These are phyloP conservation scores for Cnidoscolus chayamansa DNA, from an alignment of 441 rosid genomes.

Conservation along the genomic window DNA sequence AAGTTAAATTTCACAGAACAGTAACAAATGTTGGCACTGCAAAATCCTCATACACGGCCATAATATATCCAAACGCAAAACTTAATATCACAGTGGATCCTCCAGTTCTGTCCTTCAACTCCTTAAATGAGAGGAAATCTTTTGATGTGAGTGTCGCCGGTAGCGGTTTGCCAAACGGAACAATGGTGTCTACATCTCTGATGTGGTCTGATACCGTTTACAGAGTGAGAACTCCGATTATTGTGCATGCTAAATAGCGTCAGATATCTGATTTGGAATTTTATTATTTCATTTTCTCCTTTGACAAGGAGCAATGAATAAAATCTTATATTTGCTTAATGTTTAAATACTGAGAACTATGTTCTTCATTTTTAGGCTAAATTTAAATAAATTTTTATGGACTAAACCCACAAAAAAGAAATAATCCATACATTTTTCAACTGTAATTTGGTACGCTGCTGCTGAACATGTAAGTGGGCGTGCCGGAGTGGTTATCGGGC, in stretches of 20 bases:
- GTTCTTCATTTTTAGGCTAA: too few relatives aligned
- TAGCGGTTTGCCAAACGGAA: background rate
- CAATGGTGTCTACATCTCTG: slow-evolving; percentile 27
- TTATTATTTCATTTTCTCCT: too few relatives aligned
- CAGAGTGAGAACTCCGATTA: slow-evolving; percentile 36
- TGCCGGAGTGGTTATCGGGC: slow-evolving; percentile 81
- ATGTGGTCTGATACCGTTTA: slow-evolving; percentile 45
- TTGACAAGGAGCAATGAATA: too few relatives aligned
- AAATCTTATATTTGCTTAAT: too few relatives aligned
- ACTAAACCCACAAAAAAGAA: too few relatives aligned
- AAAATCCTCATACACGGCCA: slow-evolving; percentile 38
- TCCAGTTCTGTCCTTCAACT: slow-evolving; percentile 29
- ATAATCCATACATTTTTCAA: too few relatives aligned
- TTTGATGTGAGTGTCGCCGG: slow-evolving; percentile 37
- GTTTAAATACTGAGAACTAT: too few relatives aligned
- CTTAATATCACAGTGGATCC: slow-evolving; percentile 33
- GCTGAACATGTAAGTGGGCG: slow-evolving; percentile 33
- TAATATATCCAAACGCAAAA: slow-evolving; percentile 3
- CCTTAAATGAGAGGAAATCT: slow-evolving; percentile 34
- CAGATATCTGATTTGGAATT: too few relatives aligned
- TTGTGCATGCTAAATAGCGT: slow-evolving; percentile 11
- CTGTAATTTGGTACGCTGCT: too few relatives aligned
- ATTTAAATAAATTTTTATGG: too few relatives aligned
- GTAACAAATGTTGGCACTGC: slow-evolving; percentile 48
- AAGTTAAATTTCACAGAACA: slow-evolving; percentile 32